Evolutionary conservation across 1,284 basidiomycete species (phyloP), one percentile per base, ranked within the genome.

Genomic region (Vanrija pseudolonga): DNA sequence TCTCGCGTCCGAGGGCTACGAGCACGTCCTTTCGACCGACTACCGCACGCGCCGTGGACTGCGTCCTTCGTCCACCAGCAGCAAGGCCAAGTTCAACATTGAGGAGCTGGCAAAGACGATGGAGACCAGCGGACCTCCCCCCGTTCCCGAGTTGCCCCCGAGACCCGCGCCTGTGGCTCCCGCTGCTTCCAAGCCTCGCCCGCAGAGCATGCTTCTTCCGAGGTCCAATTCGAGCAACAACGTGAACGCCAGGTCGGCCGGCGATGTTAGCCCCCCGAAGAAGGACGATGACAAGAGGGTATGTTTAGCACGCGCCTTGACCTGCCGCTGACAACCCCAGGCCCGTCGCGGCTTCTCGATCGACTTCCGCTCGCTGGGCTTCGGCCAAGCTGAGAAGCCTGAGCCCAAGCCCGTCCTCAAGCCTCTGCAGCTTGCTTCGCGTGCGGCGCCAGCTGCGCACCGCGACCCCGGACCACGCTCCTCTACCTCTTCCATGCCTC

Each of bases 1-100:
- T 72, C 91, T 95, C 59, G 84, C 90, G 3, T 85, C 90, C 69
- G 91, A 94, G 57, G 93, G 91, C 26, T 95, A 91, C 76, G 93
- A 97, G 74, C 89, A 93, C 65, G 87, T 97, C 51, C 83, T 96
- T 24, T 88, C 92, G 20, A 84, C 84, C 46, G 92, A 96, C 72
- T 93, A 91, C 68, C 87, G 66, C 51, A 72, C 67, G 22, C 67
- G 64, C 19, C 62, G 67, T 26, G 60, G 54, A 15, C n/a, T 48
- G 15, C 53, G 56, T 20, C 9, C 48, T 2, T 6, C 22, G 20
- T 42, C 24, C 0, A 7, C 19, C 12, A 41, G 40, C 14, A 26
- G 45, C 23, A 44, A 42, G 39, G 1, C 19, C 11, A 52, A 55
- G 11, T 54, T 55, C 15, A 54, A 40, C 28, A 44, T 52, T 11